These are phyloP conservation scores for Chaetomium fimeti DNA, from an alignment of 495 filamentous ascomycete genomes.

Conservation along the genomic window DNA sequence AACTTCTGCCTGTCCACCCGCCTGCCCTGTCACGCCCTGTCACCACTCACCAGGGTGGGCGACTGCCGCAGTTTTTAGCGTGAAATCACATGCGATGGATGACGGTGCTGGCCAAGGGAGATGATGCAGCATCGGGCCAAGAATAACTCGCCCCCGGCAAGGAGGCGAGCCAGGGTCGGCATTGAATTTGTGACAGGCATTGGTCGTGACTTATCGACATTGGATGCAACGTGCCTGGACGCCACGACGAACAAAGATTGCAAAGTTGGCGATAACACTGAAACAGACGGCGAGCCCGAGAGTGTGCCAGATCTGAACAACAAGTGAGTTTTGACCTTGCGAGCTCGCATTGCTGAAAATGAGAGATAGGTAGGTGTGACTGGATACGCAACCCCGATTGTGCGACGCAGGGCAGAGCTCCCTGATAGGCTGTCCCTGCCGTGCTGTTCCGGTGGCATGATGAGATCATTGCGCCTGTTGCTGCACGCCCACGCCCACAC, in stretches of 20 bases:
- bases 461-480: slow-evolving; percentile 34
- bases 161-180: slow-evolving; percentile 15
- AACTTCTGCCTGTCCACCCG: not conserved
- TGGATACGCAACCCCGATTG: not conserved
- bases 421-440: slow-evolving; percentile 19
- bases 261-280: slow-evolving; percentile 5
- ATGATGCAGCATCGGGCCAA: slow-evolving; percentile 21
- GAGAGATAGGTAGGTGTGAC: not conserved
- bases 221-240: slow-evolving; percentile 1
- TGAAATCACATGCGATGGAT: slow-evolving; percentile 31
- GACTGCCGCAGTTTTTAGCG: slow-evolving; percentile 17
- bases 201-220: not conserved
- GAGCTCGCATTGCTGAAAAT: not conserved
- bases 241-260: slow-evolving; percentile 4
- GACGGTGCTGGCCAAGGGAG: slow-evolving; percentile 19
- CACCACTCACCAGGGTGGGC: not conserved
- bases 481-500: no score
- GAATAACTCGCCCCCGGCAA: not conserved
- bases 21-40: not conserved
- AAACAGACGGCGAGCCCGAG: not conserved
- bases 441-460: slow-evolving; percentile 33
- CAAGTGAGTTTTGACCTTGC: not conserved
- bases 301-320: not conserved
- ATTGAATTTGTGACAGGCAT: not conserved
- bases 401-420: not conserved